A percentile compares a stretch with the other conserved stretches of the same genome.
phyloP scores from a whole-genome alignment of 192 early-diverging fungal species.

The Phlyctochytrium bullatum region DNA sequence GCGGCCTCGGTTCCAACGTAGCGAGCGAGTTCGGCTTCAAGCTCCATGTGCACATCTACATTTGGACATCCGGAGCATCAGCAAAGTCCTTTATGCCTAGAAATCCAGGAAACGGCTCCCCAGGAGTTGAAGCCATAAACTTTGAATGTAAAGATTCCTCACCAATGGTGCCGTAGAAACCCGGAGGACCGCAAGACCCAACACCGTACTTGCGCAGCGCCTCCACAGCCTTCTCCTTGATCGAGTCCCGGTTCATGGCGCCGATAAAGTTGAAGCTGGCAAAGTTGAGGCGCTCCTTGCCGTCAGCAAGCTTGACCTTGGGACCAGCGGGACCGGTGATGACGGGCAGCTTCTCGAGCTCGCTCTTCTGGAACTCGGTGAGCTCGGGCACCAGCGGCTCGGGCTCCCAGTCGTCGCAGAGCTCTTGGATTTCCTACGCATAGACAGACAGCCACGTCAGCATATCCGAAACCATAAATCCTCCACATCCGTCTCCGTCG shows the following conservation, averaged over 20 bases:
- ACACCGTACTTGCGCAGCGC: constrained; percentile 92
- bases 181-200: constrained; percentile 92
- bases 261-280: constrained; percentile 88
- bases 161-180: constrained; percentile 85
- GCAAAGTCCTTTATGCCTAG: no score
- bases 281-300: constrained; percentile 72
- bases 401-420: constrained; percentile 92
- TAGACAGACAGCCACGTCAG: constrained; percentile 2
- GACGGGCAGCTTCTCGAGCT: constrained; percentile 74
- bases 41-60: constrained; percentile 89
- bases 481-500: constrained; percentile 1
- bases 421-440: constrained; percentile 86
- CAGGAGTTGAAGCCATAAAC: no score
- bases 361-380: constrained; percentile 56
- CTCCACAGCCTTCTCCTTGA: constrained; percentile 79
- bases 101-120: no score
- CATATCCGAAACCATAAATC: neutral
- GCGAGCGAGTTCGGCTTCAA: constrained; percentile 80
- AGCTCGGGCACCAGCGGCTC: constrained; percentile 85
- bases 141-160: neutral
- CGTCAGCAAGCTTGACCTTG: constrained; percentile 64
- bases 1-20: constrained; percentile 82
- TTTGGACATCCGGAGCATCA: no score
- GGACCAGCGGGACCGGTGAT: constrained; percentile 42
- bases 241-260: constrained; percentile 66